phyloP scores from a whole-genome alignment of 805 yeast species.

The Crinitomyces ghanaensis region DNA sequence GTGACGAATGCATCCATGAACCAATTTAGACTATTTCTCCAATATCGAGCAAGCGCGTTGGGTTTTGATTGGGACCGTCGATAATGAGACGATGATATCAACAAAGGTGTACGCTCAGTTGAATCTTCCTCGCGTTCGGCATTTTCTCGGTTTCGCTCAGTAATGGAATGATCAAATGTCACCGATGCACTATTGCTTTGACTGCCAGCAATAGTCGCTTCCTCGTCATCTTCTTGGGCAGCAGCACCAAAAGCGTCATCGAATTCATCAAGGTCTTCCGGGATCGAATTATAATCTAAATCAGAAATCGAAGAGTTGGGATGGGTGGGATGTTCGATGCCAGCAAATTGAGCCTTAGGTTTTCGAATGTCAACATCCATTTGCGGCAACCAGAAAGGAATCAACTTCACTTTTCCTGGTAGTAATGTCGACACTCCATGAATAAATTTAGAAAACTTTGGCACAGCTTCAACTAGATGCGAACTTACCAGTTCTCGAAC shows the following conservation, averaged over 20 bases:
- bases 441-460: constrained; percentile 92
- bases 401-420: constrained; percentile 68
- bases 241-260: constrained; percentile 11
- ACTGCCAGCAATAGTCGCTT: constrained; percentile 3
- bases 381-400: constrained; percentile 97
- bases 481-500: constrained; percentile 83
- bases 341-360: constrained; percentile 56
- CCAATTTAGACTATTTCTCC: constrained; percentile 11
- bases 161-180: constrained; percentile 14
- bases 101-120: constrained; percentile 12
- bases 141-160: constrained; percentile 11
- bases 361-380: constrained; percentile 93
- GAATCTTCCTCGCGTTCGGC: too few species aligned
- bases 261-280: constrained; percentile 20
- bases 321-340: constrained; percentile 42
- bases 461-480: constrained; percentile 95
- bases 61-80: constrained; percentile 5
- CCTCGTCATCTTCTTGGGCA: constrained; percentile 7
- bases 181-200: constrained; percentile 7
- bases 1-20: constrained; percentile 26
- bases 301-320: constrained; percentile 16
- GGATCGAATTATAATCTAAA: constrained; percentile 20
- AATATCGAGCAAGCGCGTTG: constrained; percentile 3
- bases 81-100: not conserved
- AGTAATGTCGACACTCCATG: constrained; percentile 92